phyloP scores from a whole-genome alignment of 306 rosid genomes.

The Cucurbita maxima region DNA sequence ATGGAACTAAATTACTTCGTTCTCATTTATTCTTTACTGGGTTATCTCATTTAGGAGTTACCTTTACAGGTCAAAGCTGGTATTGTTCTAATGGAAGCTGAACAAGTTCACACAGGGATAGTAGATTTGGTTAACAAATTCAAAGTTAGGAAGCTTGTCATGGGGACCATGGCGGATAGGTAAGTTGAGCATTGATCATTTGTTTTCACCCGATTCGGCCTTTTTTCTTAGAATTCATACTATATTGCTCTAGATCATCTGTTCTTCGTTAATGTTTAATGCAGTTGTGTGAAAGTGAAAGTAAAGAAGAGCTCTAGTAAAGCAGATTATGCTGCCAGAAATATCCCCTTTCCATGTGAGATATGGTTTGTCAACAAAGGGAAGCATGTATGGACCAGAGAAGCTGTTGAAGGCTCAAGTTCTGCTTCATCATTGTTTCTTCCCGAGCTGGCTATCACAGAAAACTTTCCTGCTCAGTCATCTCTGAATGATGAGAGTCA shows the following conservation, averaged over 20 bases:
- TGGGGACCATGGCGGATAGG: slow-evolving; percentile 60
- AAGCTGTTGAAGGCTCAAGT: slow-evolving; percentile 43
- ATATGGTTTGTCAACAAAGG: slow-evolving; percentile 75
- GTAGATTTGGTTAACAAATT: slow-evolving; percentile 41
- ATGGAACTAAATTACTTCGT: not conserved
- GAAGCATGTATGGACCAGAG: slow-evolving; percentile 67
- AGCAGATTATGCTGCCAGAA: slow-evolving; percentile 57
- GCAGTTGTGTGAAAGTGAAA: slow-evolving; percentile 65
- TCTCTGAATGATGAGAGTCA: slow-evolving; percentile 21
- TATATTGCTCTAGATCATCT: not conserved
- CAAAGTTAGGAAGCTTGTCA: slow-evolving; percentile 59
- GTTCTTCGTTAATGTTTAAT: slow-evolving; percentile 6
- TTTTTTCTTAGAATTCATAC: not conserved
- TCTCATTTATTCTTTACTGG: not conserved
- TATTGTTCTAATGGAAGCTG: slow-evolving; percentile 32
- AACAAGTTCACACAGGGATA: slow-evolving; percentile 59
- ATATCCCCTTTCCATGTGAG: slow-evolving; percentile 62
- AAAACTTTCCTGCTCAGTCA: slow-evolving; percentile 22
- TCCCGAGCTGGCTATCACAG: slow-evolving; percentile 21
- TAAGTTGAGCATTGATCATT: slow-evolving; percentile 24
- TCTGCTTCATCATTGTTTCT: slow-evolving; percentile 25
- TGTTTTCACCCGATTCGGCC: not conserved
- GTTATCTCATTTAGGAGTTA: not conserved
- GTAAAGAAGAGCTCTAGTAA: slow-evolving; percentile 59
- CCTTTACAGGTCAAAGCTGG: slow-evolving; percentile 49